Evolutionary conservation across 805 yeast genomes (phyloP).

Genomic region (Metschnikowia baotianmanensis): DNA sequence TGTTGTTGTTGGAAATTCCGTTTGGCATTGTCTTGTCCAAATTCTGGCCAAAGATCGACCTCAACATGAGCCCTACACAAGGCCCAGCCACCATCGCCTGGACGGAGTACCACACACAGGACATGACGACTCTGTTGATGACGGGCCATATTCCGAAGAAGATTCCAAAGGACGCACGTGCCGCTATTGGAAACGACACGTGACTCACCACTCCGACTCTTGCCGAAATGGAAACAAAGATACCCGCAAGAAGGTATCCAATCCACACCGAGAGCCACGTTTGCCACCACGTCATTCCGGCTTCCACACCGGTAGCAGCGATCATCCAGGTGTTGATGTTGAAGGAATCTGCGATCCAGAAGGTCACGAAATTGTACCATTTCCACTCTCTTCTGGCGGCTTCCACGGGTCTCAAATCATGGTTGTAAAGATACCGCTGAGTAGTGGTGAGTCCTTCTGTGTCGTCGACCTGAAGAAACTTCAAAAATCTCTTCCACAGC

Average conservation of each 20-base stretch:
- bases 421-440: conserved; percentile 68
- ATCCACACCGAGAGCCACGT: conserved; percentile 88
- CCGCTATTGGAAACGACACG: conserved; percentile 78
- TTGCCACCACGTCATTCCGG: conserved; percentile 83
- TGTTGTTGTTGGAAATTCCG: conserved; percentile 54
- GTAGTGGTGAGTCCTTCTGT: conserved; percentile 46
- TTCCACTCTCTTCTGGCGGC: conserved; percentile 74
- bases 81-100: conserved; percentile 85
- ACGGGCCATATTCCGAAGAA: conserved; percentile 89
- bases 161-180: conserved; percentile 81
- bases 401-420: conserved; percentile 80
- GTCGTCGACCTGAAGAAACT: conserved; percentile 30
- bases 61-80: conserved; percentile 67
- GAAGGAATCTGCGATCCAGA: conserved; percentile 89
- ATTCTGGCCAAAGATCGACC: conserved; percentile 66
- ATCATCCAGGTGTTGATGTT: conserved; percentile 90
- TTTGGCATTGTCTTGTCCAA: conserved; percentile 62
- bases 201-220: conserved; percentile 81
- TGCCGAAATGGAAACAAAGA: conserved; percentile 68
- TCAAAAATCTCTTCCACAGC: conserved; percentile 14
- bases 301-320: conserved; percentile 76
- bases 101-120: conserved; percentile 84
- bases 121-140: conserved; percentile 83
- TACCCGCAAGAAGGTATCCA: conserved; percentile 70
- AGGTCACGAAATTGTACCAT: conserved; percentile 75